These are phyloP conservation scores for Vaccinium macrocarpon DNA, from an alignment of 148 eudicot species.

Conservation along the genomic window DNA sequence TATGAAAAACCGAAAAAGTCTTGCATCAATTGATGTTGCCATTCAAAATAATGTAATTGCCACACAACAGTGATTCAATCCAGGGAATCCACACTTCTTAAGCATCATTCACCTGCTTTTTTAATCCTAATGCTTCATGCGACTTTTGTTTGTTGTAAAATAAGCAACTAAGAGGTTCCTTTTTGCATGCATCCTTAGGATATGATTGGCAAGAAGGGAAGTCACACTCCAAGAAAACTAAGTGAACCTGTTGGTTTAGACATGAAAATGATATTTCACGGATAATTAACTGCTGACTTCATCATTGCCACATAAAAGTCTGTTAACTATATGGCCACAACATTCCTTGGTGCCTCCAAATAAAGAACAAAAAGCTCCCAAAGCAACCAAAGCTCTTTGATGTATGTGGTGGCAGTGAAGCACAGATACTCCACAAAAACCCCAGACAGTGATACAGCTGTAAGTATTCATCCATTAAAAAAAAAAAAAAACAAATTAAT, in stretches of 20 bases:
- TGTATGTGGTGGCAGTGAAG: not conserved
- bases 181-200: not conserved
- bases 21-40: not conserved
- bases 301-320: not conserved
- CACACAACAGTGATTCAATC: not conserved
- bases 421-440: not conserved
- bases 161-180: not conserved
- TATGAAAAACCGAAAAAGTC: not conserved
- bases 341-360: not conserved
- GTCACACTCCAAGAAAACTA: not conserved
- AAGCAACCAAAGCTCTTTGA: not conserved
- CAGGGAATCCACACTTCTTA: not conserved
- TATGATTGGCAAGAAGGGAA: not conserved
- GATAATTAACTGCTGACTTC: not conserved
- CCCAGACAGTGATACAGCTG: not conserved
- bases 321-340: not conserved
- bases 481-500: not conserved
- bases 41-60: no score
- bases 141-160: not conserved
- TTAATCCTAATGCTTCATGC: not conserved
- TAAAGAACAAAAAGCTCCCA: not conserved
- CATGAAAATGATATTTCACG: not conserved
- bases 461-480: not conserved
- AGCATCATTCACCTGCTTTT: not conserved
- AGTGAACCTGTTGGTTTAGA: not conserved